A percentile compares a stretch with the other conserved stretches of the same genome.
Conservation (phyloP, 139 green algal species). For the Pleodorina starrii region DNA sequence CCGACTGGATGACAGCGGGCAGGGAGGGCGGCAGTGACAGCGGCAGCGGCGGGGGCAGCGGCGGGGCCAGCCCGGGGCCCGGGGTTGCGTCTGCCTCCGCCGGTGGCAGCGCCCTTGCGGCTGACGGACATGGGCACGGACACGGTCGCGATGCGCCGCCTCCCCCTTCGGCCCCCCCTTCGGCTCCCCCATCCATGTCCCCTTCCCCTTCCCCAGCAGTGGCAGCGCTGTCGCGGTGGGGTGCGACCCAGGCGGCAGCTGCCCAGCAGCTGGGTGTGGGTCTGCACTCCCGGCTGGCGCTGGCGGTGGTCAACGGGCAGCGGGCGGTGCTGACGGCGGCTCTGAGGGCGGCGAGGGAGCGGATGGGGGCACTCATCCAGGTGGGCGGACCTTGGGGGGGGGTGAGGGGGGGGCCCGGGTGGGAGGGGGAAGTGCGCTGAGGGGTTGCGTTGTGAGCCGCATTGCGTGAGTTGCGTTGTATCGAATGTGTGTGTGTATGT, state of each 20-base stretch:
- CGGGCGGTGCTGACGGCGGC: slow-evolving; percentile 32
- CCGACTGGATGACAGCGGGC: background rate
- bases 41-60: background rate
- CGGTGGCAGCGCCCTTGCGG: background rate
- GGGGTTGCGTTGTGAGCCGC: background rate
- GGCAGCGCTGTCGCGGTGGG: background rate
- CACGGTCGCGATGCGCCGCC: too few relatives aligned
- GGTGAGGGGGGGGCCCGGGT: background rate
- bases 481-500: background rate
- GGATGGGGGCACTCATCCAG: background rate
- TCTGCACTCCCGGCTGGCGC: background rate
- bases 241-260: background rate
- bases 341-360: background rate
- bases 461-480: too few relatives aligned
- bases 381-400: background rate
- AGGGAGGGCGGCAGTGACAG: background rate
- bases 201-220: too few relatives aligned
- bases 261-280: background rate
- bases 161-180: too few relatives aligned
- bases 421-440: background rate
- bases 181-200: too few relatives aligned
- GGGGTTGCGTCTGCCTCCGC: too few relatives aligned
- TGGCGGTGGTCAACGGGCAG: slow-evolving; percentile 40
- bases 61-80: too few relatives aligned
- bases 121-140: background rate